Evolutionary conservation across 2,329 filamentous ascomycete species (phyloP), one percentile per base, ranked within the genome.

Genomic region (Endoconidiophora polonica): DNA sequence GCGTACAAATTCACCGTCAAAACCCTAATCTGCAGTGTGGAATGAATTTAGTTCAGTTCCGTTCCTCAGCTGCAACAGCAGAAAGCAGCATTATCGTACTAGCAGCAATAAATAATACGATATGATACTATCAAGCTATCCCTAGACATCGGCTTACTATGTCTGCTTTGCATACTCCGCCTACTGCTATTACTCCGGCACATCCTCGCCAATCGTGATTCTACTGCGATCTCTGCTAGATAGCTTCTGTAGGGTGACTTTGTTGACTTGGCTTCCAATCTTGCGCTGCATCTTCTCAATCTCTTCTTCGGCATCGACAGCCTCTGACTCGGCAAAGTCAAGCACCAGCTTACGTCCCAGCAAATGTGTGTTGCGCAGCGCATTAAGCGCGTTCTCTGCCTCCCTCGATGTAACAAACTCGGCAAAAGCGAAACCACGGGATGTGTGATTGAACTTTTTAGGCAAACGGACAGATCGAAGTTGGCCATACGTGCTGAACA

Each of bases 261-360:
- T 91, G 68, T 93, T 85, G 63, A 84, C 77, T 68, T 96, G 90
- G 54, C 81, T 79, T 55, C 85, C 85, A 61, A 93, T 83, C 74
- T 95, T 98, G 73, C 85, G 84, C 68, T 94, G 86, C 83, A 98
- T 94, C 69, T 86, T 90, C 63, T 84, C 81, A 62, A 98, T 91
- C 68, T 96, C 88, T 66, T 88, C 86, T 69, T 98, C 91, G 2
- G 91, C 81, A 68, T 96, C 88, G 57, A 91, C 73, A 38, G 85
- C 76, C 59, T 96, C 91, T 56, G 82, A 84, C 59, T 86, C 81
- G 38, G 88, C 90, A 67, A 87, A 96, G 62, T 95, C 86, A 54
- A 98, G 73, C 50, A 96, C 86, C 59, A 98, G 72, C 60, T 83
- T 81, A 54, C 91, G 79, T 51, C 91, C 91, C 51, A 96, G 73